Conservation (phyloP, 257 asterid species). For the Ilex aquifolium region DNA sequence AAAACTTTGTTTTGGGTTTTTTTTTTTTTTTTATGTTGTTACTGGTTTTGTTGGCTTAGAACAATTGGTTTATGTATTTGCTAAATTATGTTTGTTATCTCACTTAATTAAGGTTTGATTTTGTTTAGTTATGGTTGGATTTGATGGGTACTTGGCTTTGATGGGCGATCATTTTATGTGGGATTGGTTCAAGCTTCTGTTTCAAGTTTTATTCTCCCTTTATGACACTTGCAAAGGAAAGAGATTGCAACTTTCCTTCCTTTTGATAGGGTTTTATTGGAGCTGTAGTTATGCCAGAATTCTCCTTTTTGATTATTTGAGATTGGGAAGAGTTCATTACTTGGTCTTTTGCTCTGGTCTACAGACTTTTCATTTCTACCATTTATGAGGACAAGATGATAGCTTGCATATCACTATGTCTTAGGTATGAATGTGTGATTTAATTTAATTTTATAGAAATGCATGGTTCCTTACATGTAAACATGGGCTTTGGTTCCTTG, state of each 20-base stretch:
- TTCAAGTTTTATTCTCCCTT: not conserved
- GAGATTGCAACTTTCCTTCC: not conserved
- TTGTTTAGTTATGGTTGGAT: conserved; percentile 17
- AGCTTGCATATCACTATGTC: not conserved
- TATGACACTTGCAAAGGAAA: not conserved
- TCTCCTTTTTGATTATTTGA: not conserved
- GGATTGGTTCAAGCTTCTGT: conserved; percentile 18
- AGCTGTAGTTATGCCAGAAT: not conserved
- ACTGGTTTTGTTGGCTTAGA: conserved; percentile 8
- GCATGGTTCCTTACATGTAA: too few species aligned
- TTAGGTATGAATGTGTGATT: too few species aligned
- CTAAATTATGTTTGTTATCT: not conserved
- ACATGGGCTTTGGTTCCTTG: too few species aligned
- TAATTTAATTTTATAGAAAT: too few species aligned
- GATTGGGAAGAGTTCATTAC: not conserved
- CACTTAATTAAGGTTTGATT: not conserved
- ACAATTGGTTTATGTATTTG: conserved; percentile 31
- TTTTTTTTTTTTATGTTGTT: conserved; percentile 8
- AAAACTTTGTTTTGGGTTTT: conserved; percentile 12
- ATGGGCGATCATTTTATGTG: conserved; percentile 27
- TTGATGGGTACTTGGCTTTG: conserved; percentile 8
- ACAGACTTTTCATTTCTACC: not conserved
- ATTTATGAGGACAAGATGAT: not conserved
- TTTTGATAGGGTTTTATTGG: not conserved
- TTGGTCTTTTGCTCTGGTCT: not conserved